Conservation (phyloP, 495 filamentous ascomycete genomes). For the Xanthoparmelia taractica region DNA sequence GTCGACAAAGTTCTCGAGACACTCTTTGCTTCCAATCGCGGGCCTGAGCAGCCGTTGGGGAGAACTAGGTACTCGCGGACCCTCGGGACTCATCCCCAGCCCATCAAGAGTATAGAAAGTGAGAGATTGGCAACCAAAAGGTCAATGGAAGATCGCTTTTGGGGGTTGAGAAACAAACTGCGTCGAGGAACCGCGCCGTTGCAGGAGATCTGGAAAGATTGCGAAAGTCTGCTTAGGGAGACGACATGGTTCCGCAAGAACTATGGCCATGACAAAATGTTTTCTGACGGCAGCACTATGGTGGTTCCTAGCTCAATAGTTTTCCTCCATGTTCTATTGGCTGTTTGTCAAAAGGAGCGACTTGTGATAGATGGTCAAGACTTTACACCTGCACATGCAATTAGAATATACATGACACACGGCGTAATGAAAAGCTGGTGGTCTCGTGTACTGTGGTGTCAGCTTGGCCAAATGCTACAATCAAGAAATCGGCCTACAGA, state of each 20-base stretch:
- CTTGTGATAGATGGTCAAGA: not conserved
- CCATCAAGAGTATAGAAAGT: not conserved
- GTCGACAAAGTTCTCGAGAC: conserved; percentile 17
- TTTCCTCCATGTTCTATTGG: conserved; percentile 13
- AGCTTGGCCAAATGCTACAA: conserved; percentile 10
- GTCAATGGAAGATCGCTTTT: conserved; percentile 1
- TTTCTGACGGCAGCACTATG: not conserved
- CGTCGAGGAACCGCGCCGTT: not conserved
- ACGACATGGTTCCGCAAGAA: not conserved
- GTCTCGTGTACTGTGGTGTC: conserved; percentile 16
- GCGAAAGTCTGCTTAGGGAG: conserved; percentile 9
- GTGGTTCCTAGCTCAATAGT: not conserved
- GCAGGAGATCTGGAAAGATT: conserved; percentile 12
- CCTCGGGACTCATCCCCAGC: not conserved
- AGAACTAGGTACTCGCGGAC: conserved; percentile 2
- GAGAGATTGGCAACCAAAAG: not conserved
- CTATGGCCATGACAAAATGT: no score
- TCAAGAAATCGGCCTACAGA: conserved; percentile 2
- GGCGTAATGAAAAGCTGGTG: conserved; percentile 18
- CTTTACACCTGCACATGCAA: conserved; percentile 14
- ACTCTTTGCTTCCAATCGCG: conserved; percentile 15
- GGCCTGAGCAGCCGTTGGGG: not conserved
- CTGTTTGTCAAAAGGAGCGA: conserved; percentile 10
- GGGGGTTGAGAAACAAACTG: conserved; percentile 1
- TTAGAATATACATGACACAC: conserved; percentile 14